These are phyloP conservation scores for Trichoderma asperellum DNA, from an alignment of 2,329 filamentous ascomycete species.

Conservation along the genomic window DNA sequence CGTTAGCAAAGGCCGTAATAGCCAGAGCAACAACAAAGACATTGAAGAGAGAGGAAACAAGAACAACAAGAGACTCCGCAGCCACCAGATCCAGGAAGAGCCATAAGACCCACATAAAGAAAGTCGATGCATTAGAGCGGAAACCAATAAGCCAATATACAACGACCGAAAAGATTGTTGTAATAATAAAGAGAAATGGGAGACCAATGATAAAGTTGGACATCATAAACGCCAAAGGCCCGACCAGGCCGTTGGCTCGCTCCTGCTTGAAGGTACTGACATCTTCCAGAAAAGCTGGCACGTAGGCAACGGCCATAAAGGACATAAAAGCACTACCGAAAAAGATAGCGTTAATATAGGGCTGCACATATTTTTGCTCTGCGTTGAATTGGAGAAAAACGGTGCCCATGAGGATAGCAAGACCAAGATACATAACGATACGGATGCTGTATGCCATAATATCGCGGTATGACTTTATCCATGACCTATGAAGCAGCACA, in stretches of 20 bases:
- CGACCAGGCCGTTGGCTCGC: constrained; percentile 79
- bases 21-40: constrained; percentile 81
- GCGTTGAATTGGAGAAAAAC: constrained; percentile 77
- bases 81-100: constrained; percentile 83
- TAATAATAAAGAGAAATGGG: constrained; percentile 79
- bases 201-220: constrained; percentile 83
- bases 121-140: constrained; percentile 64
- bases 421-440: constrained; percentile 74
- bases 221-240: constrained; percentile 70
- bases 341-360: constrained; percentile 82
- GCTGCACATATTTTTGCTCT: constrained; percentile 73
- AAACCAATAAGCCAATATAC: constrained; percentile 83
- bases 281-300: constrained; percentile 65
- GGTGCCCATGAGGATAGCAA: constrained; percentile 87
- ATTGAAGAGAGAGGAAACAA: constrained; percentile 72
- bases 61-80: constrained; percentile 79
- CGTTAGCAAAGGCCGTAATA: constrained; percentile 82
- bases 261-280: constrained; percentile 56
- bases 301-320: constrained; percentile 84
- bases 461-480: constrained; percentile 84
- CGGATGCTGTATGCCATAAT: constrained; percentile 83
- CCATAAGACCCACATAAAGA: constrained; percentile 82
- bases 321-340: constrained; percentile 76
- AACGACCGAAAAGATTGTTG: constrained; percentile 73
- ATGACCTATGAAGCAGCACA: constrained; percentile 74